Percentiles rank a stretch among this genome's conserved stretches.
These are phyloP conservation scores for Nymphaea thermarum DNA, from an alignment of 164 flowering plant genomes.

Conservation along the genomic window DNA sequence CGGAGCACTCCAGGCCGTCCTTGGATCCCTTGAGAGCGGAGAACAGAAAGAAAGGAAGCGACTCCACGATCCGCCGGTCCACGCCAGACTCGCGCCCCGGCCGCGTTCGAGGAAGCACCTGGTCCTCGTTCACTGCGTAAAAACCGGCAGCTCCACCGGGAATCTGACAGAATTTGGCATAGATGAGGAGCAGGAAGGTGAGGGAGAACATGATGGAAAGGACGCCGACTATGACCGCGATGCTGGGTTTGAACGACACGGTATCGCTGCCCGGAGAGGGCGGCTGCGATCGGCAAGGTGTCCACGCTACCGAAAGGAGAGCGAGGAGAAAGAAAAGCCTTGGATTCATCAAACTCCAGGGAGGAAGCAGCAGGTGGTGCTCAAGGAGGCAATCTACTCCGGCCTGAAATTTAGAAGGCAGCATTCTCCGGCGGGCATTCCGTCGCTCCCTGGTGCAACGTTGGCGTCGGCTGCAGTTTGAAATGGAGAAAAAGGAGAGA, in stretches of 20 bases:
- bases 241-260: conserved; percentile 51
- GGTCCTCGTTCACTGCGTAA: neutral
- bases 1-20: conserved; percentile 79
- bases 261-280: conserved; percentile 1
- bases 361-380: too few relatives aligned
- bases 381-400: neutral
- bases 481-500: neutral
- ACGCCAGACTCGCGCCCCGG: conserved; percentile 52
- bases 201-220: conserved; percentile 45
- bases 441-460: neutral
- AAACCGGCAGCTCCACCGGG: neutral
- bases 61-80: conserved; percentile 57
- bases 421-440: neutral
- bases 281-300: neutral
- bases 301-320: neutral
- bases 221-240: conserved; percentile 63
- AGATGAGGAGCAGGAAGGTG: conserved; percentile 52
- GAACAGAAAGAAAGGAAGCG: conserved; percentile 85
- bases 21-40: conserved; percentile 63
- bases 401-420: neutral
- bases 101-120: neutral
- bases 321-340: neutral
- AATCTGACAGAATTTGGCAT: conserved; percentile 59
- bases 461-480: neutral
- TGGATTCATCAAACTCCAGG: neutral